Conservation (phyloP, 768 basidiomycete species). For the Austroboletus eburneus region DNA sequence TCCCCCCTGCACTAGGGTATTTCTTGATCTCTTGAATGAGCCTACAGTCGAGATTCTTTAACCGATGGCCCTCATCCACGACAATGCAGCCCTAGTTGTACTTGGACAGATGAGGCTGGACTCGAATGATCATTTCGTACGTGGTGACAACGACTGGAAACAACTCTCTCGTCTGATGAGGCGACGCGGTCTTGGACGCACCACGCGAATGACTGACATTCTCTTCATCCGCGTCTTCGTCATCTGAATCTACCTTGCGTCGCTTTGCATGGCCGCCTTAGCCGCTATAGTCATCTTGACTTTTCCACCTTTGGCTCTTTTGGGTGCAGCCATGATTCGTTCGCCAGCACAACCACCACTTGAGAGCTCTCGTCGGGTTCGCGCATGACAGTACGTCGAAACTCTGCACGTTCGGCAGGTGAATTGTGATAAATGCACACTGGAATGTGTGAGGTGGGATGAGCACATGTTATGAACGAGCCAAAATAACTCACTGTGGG, state of each 20-base stretch:
- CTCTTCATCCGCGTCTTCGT: slow-evolving; percentile 9
- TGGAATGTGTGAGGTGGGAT: slow-evolving; percentile 54
- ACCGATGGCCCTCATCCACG: slow-evolving; percentile 91
- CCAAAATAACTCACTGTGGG: slow-evolving; percentile 52
- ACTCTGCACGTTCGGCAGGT: slow-evolving; percentile 73
- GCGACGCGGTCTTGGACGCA: not conserved
- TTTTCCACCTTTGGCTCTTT: slow-evolving; percentile 20
- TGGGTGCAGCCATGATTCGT: slow-evolving; percentile 21
- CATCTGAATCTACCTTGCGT: slow-evolving; percentile 18
- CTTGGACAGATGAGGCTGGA: slow-evolving; percentile 58
- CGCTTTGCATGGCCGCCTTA: slow-evolving; percentile 14
- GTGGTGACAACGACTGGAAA: slow-evolving; percentile 89
- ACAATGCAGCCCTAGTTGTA: slow-evolving; percentile 90
- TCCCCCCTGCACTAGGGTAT: slow-evolving; percentile 77
- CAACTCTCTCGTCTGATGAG: slow-evolving; percentile 28
- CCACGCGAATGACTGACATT: slow-evolving; percentile 17
- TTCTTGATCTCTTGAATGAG: no score
- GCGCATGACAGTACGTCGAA: slow-evolving; percentile 62
- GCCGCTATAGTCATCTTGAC: slow-evolving; percentile 12
- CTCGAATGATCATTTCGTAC: slow-evolving; percentile 89
- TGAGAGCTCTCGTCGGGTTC: slow-evolving; percentile 27
- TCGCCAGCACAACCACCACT: slow-evolving; percentile 18
- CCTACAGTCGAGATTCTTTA: slow-evolving; percentile 94
- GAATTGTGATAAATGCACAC: slow-evolving; percentile 89
- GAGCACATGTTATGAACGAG: not conserved